Evolutionary conservation across 345 rosid genomes (phyloP).

Genomic region (Odontarrhena argentea): DNA sequence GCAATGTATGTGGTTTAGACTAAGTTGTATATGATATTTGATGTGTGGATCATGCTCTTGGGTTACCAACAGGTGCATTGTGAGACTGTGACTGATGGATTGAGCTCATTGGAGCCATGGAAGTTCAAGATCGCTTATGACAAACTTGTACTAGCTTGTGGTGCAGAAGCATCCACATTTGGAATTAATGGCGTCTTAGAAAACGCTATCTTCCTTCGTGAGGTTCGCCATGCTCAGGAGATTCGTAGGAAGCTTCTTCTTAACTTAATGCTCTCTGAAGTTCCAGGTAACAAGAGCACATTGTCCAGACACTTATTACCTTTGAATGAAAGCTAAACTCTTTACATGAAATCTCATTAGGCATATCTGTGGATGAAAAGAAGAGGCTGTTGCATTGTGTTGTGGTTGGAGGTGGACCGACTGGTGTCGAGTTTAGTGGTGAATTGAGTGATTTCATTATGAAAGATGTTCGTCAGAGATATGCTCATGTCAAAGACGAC

Average conservation of each 20-base stretch:
- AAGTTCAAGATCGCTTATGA: constrained; percentile 85
- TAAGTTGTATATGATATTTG: not conserved
- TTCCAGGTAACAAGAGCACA: constrained; percentile 58
- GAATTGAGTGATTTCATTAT: constrained; percentile 94
- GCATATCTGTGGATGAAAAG: constrained; percentile 78
- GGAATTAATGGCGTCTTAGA: constrained; percentile 89
- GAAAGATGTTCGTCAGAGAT: constrained; percentile 79
- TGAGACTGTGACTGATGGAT: constrained; percentile 62
- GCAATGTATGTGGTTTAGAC: constrained; percentile 17
- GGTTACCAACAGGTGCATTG: constrained; percentile 64
- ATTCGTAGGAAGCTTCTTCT: constrained; percentile 89
- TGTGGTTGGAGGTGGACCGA: constrained; percentile 95
- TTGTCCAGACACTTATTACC: not conserved
- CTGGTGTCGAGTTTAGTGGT: constrained; percentile 96
- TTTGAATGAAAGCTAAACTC: not conserved
- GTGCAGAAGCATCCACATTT: constrained; percentile 91
- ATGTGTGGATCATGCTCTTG: constrained; percentile 2
- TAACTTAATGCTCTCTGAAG: constrained; percentile 90
- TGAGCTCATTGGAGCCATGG: constrained; percentile 61
- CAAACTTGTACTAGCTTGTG: constrained; percentile 83
- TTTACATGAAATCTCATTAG: constrained; percentile 38
- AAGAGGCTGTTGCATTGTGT: constrained; percentile 80
- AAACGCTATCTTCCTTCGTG: constrained; percentile 85
- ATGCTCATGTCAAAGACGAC: constrained; percentile 70
- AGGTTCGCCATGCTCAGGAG: constrained; percentile 93